A percentile compares a stretch with the other conserved stretches of the same genome.
Evolutionary conservation across 768 basidiomycete genomes (phyloP).

Genomic region (Trametes meyenii): DNA sequence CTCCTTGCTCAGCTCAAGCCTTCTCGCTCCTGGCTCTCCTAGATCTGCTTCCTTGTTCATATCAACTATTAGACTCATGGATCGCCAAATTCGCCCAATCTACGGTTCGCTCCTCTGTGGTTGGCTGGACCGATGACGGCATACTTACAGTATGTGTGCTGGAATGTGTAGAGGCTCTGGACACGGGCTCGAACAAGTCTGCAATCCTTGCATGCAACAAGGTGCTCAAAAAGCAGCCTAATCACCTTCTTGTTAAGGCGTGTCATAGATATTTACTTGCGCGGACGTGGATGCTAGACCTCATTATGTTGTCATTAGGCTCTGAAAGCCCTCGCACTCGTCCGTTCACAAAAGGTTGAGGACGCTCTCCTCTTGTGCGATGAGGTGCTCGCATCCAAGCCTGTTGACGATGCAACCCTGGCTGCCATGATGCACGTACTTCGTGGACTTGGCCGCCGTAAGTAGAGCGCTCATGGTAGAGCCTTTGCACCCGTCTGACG

Average conservation of each 20-base stretch:
- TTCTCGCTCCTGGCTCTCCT: neutral
- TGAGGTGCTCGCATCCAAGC: constrained; percentile 73
- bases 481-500: neutral
- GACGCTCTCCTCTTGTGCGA: constrained; percentile 80
- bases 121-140: constrained; percentile 1
- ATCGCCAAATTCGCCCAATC: constrained; percentile 84
- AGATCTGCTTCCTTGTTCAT: neutral
- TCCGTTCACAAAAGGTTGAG: constrained; percentile 84
- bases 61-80: constrained; percentile 42
- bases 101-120: constrained; percentile 57
- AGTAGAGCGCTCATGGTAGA: constrained; percentile 26
- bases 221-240: constrained; percentile 82
- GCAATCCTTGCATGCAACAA: constrained; percentile 87
- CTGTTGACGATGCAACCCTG: constrained; percentile 72
- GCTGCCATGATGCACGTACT: constrained; percentile 85
- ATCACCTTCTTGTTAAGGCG: constrained; percentile 73
- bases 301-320: constrained; percentile 48
- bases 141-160: constrained; percentile 9
- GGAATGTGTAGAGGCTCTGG: constrained; percentile 67
- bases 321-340: constrained; percentile 81
- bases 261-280: neutral
- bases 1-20: constrained; percentile 6
- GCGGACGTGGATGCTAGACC: neutral
- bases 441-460: constrained; percentile 72
- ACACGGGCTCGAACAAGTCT: constrained; percentile 85